Conservation (phyloP, 495 filamentous ascomycete genomes). For the Xylaria venustula region DNA sequence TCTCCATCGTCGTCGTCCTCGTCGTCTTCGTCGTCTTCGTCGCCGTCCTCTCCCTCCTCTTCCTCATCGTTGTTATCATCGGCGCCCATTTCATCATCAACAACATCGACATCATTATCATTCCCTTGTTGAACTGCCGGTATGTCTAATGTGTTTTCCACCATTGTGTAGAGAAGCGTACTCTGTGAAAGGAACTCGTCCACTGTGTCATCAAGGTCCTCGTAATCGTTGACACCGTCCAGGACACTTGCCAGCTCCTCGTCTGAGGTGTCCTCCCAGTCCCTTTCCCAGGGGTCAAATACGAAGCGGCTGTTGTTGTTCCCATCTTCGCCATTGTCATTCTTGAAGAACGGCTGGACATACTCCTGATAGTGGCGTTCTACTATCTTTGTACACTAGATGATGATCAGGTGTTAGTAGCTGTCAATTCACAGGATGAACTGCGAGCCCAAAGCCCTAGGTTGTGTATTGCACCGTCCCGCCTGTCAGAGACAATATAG, state of each 20-base stretch:
- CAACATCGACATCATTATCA: background rate
- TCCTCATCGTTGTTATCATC: too few species aligned
- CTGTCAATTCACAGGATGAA: background rate
- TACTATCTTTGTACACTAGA: background rate
- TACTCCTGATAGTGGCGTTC: background rate
- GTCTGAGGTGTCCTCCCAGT: conserved; percentile 8
- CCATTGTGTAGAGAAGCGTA: too few species aligned
- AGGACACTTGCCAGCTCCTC: background rate
- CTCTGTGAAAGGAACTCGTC: too few species aligned
- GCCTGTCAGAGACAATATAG: background rate
- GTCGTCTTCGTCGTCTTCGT: too few species aligned
- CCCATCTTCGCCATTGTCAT: background rate
- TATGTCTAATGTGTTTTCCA: too few species aligned
- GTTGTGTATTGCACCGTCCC: background rate
- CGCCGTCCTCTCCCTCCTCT: too few species aligned
- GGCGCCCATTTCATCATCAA: too few species aligned
- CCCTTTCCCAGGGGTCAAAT: background rate
- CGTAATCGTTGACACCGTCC: background rate
- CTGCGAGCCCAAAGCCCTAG: too few species aligned
- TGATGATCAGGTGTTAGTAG: background rate
- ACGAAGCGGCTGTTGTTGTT: background rate
- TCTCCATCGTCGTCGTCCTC: background rate
- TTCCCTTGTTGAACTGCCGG: too few species aligned
- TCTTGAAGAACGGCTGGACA: conserved; percentile 4
- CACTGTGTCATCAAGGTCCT: too few species aligned